Evolutionary conservation across 306 rosid genomes (phyloP), one percentile per base, ranked within the genome.

Genomic region (Pueraria montana): DNA sequence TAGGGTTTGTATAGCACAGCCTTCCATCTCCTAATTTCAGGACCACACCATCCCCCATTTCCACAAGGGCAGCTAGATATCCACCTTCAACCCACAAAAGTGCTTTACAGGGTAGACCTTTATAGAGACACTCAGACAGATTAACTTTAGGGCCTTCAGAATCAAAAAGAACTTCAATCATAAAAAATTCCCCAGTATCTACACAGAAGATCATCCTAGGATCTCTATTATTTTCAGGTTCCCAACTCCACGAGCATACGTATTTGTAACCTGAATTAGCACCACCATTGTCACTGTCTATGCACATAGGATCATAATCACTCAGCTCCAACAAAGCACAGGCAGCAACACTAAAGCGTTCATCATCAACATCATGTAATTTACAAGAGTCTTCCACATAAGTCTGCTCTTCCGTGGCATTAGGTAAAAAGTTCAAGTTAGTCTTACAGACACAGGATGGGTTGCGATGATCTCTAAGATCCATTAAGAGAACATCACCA

Each of bases 1-100:
- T 91, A 82, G 92, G 91, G 86, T 90, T 93, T 69, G 85, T 63
- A 82, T 79, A 89, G 56, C 76, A 68, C 64, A 95, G 87, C 80
- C 86, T 92, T 89, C 94, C 93, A 82, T 88, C 91, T 80, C 89
- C 95, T 83, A 93, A 81, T 86, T 90, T 92, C 77, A 95, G 85
- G 83, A 95, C 89, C 94, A 95, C 73, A 21, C 99, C 97, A 77
- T 95, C 98, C 83, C 98, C 99, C 97, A 95, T 93, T 83, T 95
- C 98, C 56, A 89, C 90, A 77, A 95, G 82, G 46, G 96, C 93
- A 78, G 96, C 96, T 80, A 95, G 75, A 90, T 87, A 92, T 83
- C 98, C 97, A 11, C 92, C 96, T 84, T 91, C 91, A 68, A 88
- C 96, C 99, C 99, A 95, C 87, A 93, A 81, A 89, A 93, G 89